Evolutionary conservation across 225 moss, liverwort and hornwort species (phyloP).

Genomic region (Asterella californica): DNA sequence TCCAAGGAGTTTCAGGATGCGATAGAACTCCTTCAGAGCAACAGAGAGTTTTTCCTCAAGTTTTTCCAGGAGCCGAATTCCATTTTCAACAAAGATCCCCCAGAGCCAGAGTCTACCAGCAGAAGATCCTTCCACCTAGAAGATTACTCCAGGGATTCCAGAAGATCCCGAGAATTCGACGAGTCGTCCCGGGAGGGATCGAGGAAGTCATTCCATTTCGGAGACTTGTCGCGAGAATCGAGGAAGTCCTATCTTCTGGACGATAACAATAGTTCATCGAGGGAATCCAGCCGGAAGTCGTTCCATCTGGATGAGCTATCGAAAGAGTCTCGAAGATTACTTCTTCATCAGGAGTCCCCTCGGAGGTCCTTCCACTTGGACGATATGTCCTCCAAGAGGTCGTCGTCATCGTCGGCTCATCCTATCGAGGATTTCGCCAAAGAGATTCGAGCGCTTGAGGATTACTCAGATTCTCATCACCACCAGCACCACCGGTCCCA

Average conservation of each 20-base stretch:
- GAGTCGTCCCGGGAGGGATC: constrained; percentile 28
- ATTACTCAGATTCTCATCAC: constrained; percentile 43
- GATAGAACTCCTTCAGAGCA: constrained; percentile 79
- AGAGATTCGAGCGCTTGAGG: constrained; percentile 44
- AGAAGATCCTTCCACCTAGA: constrained; percentile 46
- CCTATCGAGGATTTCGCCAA: constrained; percentile 32
- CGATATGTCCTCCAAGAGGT: constrained; percentile 22
- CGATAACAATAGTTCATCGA: constrained; percentile 18
- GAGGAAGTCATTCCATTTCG: constrained; percentile 37
- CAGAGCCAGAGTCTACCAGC: constrained; percentile 42
- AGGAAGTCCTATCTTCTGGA: constrained; percentile 38
- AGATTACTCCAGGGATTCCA: constrained; percentile 26
- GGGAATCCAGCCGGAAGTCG: constrained; percentile 35
- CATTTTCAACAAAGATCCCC: constrained; percentile 31
- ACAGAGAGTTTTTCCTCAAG: constrained; percentile 79
- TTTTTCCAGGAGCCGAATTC: constrained; percentile 54
- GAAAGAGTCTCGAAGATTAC: constrained; percentile 25
- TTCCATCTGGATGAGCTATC: constrained; percentile 42
- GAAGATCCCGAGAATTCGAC: constrained; percentile 19
- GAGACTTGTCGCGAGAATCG: constrained; percentile 38
- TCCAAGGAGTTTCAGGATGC: constrained; percentile 77
- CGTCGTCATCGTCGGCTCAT: constrained; percentile 4
- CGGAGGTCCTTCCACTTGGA: constrained; percentile 32
- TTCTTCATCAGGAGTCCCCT: constrained; percentile 36
- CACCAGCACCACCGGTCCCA: constrained; percentile 8